Conservation (phyloP, 495 filamentous ascomycete species). For the Elasticomyces elasticus region DNA sequence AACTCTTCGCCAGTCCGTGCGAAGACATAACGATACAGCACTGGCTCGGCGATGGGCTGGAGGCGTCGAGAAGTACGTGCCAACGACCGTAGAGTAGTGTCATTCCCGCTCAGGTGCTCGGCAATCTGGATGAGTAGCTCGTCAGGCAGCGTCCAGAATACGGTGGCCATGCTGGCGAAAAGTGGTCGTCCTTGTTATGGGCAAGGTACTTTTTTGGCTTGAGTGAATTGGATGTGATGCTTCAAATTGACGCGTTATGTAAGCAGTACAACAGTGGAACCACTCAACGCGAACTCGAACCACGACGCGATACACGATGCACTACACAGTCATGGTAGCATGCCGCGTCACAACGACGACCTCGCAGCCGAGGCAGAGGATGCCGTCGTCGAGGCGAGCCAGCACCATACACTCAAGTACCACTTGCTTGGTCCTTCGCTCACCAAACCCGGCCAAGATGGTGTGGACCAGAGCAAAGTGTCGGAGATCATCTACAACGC, state of each 20-base stretch:
- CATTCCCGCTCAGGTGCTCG: background rate
- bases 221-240: too few species aligned
- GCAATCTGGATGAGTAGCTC: background rate
- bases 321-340: too few species aligned
- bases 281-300: too few species aligned
- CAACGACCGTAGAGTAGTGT: background rate
- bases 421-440: constrained; percentile 81
- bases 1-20: background rate
- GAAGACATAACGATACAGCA: background rate
- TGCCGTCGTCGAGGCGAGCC: constrained; percentile 2
- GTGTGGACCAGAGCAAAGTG: constrained; percentile 90
- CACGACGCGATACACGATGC: too few species aligned
- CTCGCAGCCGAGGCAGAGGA: constrained; percentile 10
- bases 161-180: background rate
- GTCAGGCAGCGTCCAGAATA: background rate
- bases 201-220: too few species aligned
- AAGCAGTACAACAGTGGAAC: too few species aligned
- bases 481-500: constrained; percentile 96
- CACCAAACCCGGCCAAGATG: constrained; percentile 88
- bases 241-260: too few species aligned
- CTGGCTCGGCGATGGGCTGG: background rate
- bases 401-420: constrained; percentile 53
- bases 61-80: background rate
- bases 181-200: too few species aligned
- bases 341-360: constrained; percentile 16